phyloP scores from a whole-genome alignment of 1,139 yeast species.

The Yamadazyma blattariae region DNA sequence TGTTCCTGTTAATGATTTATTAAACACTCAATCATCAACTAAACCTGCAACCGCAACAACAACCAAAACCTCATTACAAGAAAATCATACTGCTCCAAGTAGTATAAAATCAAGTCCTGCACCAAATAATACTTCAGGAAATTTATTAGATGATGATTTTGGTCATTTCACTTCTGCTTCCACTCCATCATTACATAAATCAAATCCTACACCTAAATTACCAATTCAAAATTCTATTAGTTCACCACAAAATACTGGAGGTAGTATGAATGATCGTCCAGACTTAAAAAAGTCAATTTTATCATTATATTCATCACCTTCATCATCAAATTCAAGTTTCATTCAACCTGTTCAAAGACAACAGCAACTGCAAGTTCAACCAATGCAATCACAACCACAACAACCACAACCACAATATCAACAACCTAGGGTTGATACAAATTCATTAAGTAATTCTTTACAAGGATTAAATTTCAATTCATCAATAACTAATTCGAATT shows the following conservation, averaged over 20 bases:
- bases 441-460: slow-evolving; percentile 31
- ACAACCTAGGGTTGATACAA: slow-evolving; percentile 11
- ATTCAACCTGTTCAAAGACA: slow-evolving; percentile 22
- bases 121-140: slow-evolving; percentile 16
- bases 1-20: background rate
- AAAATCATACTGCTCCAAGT: background rate
- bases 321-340: slow-evolving; percentile 36
- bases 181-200: slow-evolving; percentile 9
- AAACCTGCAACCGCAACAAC: background rate
- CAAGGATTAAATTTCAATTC: slow-evolving; percentile 30
- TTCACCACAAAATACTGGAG: slow-evolving; percentile 36
- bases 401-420: slow-evolving; percentile 8
- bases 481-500: slow-evolving; percentile 3
- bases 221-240: slow-evolving; percentile 9
- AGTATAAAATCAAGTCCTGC: slow-evolving; percentile 23
- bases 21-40: background rate
- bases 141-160: slow-evolving; percentile 38
- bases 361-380: background rate
- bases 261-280: slow-evolving; percentile 31
- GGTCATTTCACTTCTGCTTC: slow-evolving; percentile 38
- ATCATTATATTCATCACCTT: slow-evolving; percentile 79
- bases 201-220: slow-evolving; percentile 10
- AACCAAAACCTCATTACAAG: background rate
- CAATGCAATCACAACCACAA: slow-evolving; percentile 8
- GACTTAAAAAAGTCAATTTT: slow-evolving; percentile 89